Evolutionary conservation across 2,329 filamentous ascomycete genomes (phyloP), one percentile per base, ranked within the genome.

Genomic region (Penicillium digitatum): DNA sequence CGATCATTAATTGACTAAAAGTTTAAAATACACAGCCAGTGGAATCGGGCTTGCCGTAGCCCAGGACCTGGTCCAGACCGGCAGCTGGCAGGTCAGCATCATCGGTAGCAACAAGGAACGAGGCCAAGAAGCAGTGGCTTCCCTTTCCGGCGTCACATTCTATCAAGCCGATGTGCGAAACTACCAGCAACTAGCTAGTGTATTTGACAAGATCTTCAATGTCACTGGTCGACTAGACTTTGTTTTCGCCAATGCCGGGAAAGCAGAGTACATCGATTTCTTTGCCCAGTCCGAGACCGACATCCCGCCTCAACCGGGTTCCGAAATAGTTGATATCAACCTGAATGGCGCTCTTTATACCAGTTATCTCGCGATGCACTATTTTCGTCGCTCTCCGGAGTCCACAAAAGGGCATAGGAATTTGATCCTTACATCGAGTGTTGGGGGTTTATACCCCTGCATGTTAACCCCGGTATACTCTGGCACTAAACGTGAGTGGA

Each of bases 171-270:
- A 78, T 49, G 69, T 76, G 3, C 67, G 64, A 10, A 56, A 68
- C 51, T 78, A 78, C 63, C 22, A 62, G 2, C 56, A 68, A 29
- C 52, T 76, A 10, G 62, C 68, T 3, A 50, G 56, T 5, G 65
- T 65, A 2, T 79, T 79, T 52, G 68, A 77, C 34, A 58, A 54
- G 5, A 63, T 73, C 11, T 79, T 74, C 64, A 62, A 66, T 8
- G 54, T 60, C 3, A 62, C 69, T 11, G 62, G 69, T 5, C 66
- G 72, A 3, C 38, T 81, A n/a, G 78, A 80, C 63, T 78, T 79
- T 54, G 76, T 80, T 29, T 80, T 77, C 56, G 78, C 76, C 16
- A 80, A 80, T 53, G 78, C 78, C 0, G 78, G 78, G 3, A 72
- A 78, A n/a, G 66, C 77, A 7, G 75, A 78, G 44, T 60, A 67